Evolutionary conservation across 805 yeast species (phyloP), one percentile per base, ranked within the genome.

Genomic region (Starmera dryadoides): DNA sequence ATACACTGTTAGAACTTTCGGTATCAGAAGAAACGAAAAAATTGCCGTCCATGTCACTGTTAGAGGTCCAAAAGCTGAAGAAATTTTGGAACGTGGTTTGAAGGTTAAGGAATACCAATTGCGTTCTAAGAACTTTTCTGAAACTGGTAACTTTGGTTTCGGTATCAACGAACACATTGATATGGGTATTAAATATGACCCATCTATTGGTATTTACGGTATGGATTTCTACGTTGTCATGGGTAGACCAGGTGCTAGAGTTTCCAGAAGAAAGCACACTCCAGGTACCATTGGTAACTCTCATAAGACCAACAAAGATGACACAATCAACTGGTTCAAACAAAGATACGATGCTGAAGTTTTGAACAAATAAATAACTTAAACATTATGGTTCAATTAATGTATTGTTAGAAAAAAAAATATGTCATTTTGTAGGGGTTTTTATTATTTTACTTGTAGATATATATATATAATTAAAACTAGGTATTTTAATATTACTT

Each of bases 21-120:
- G 97, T 83, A 93, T 93, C 82, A 89, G 98, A 83, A 87, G 98
- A 86, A 93, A 93, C 78, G 98, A 93, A 77, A 91, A 93, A 83
- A 93, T 93, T 67, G 87, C 98, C 56, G 97, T 89, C 59, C 98
- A 93, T 76, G 98, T 93, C 57, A 93, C 98, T 69, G 80, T 93
- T 73, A 88, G 98, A 81, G 98, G 98, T 64, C 98, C 98, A 78
- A 93, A 91, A 77, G 94, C 94, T 60, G 96, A 88, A 81, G 98
- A 93, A 81, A 93, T 93, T 76, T 80, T 93, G 69, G 98, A 93
- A 82, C 86, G 98, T 77, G 98, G 98, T 71, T 81, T 93, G 66
- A 93, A 93, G 81, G 98, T 93, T 71, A 93, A 91, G 81, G 98
- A 93, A 80, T 93, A 88, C 79, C 98, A 93, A 79, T 85, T 93